Evolutionary conservation across 169 alveolate species (phyloP).

Genomic region (Eimeria brunetti): DNA sequence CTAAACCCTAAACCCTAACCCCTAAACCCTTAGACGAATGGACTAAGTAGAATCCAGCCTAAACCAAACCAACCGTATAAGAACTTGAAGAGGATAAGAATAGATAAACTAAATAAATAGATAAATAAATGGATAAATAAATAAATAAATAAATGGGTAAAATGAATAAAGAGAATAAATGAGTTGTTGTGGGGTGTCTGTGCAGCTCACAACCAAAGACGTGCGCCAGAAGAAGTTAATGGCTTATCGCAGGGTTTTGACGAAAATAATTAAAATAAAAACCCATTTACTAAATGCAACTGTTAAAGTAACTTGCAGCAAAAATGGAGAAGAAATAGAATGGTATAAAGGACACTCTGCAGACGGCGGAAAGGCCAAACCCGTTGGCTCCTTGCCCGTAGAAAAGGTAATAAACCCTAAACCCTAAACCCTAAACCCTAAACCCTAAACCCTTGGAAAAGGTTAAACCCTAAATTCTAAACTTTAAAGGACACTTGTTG

Average conservation of each 20-base stretch:
- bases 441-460: too few species aligned
- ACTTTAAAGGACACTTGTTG: constrained; percentile 68
- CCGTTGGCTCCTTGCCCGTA: constrained; percentile 76
- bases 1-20: constrained; percentile 7
- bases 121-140: too few species aligned
- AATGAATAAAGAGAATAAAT: too few species aligned
- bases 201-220: constrained; percentile 78
- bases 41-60: too few species aligned
- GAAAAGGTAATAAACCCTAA: constrained; percentile 66
- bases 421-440: neutral
- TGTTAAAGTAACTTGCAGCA: constrained; percentile 78
- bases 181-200: neutral
- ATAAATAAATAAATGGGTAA: too few species aligned
- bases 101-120: too few species aligned
- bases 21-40: too few species aligned
- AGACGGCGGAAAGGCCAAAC: constrained; percentile 63
- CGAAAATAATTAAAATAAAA: constrained; percentile 77
- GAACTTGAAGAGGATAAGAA: too few species aligned
- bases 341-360: constrained; percentile 78
- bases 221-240: constrained; percentile 72
- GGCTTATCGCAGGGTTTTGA: constrained; percentile 62
- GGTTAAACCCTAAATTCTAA: too few species aligned
- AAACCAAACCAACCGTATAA: too few species aligned
- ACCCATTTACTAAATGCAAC: constrained; percentile 75
- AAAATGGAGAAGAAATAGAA: constrained; percentile 71